Base-by-base conservation (phyloP, 345 rosid genomes). In the Laguncularia racemosa region DNA sequence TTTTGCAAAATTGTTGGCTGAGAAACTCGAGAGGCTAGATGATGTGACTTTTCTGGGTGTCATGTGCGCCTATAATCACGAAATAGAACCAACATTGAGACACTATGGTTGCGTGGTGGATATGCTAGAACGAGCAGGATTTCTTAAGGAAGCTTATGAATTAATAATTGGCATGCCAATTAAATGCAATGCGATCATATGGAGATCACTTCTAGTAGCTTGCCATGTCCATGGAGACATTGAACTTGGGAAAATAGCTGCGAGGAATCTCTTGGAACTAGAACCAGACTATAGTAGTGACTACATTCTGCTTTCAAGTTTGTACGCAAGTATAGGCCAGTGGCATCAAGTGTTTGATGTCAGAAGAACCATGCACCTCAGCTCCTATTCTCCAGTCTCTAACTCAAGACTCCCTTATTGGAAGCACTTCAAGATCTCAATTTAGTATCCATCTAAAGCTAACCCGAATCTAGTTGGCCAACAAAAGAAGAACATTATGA, bases 91-190 rank as follows among this genome's bases (percentile, higher is more conserved):
- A 21, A 60, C 70, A 2, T 53, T 67, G 14, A 71, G 68, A 74
- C 84, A 76, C 61, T 62, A 64, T 26, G 77, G 83, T 4, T 71
- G 76, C 66, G 69, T 73, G 80, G 76, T 73, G 21, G 79, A 76
- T 58, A 55, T 76, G 61, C 14, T 78, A 56, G 69, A 78, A 14
- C 68, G 81, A 53, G 81, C 84, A 33, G 84, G 80, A 4, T 47
- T 69, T 2, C 57, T 71, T 26, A 71, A 69, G 40, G 79, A 71
- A 68, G 81, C 84, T 16, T 74, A 76, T 62, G 59, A 3, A 55
- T 53, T 72, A 23, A 58, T 61, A 33, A 63, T 13, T 46, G 69
- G 57, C 54, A 68, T 70, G 67, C 69, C 74, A 14, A 61, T 72
- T 6, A 16, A 60, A 63, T 59, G 71, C 58, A 78, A 76, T 53